Base-by-base conservation (phyloP, 345 rosid genomes). In the Leavenworthia alabamica region DNA sequence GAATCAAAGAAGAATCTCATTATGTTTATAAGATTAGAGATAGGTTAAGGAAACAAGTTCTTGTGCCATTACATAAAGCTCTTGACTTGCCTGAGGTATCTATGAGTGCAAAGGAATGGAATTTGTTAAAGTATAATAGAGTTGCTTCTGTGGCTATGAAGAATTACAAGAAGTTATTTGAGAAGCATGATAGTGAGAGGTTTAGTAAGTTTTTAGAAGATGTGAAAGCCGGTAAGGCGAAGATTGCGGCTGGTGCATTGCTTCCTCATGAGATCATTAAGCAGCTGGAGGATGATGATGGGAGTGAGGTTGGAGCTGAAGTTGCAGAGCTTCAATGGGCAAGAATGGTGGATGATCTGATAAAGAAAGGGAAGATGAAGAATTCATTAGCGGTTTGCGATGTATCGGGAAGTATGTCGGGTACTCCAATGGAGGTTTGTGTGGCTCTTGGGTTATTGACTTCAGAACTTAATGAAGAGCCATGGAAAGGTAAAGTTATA, bases 401-500 rank as follows among this genome's bases (percentile, higher is more conserved):
- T 53, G 83, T 85, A 14, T 88, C 87, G 0, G 77, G 78, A 4
- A 77, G 86, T 31, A 83, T 82, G 89, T 0, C 0, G 0, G 83
- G 92, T 19, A 62, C 48, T 0, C 86, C 86, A 2, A 79, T 81
- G 82, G 83, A 88, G 58, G 87, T 76, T 1, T 78, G 76, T 1
- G 79, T 85, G 13, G 87, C 87, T 4, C 56, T 88, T 1, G 84
- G 89, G 1, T 23, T 87, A 7, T 60, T 80, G 73, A 77, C 75
- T 15, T 87, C 80, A 0, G 82, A 85, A 29, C 60, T 85, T 22
- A 78, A 83, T 47, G 76, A 73, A 12, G 77, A 81, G 64, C 87
- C 91, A 1, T 87, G 89, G 89, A 81, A 78, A 27, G 86, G 84
- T 52, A 80, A 83, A 67, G 63, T 84, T 7, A 77, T 83, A 35